Base-by-base conservation (phyloP, 306 rosid species). In the Gillenia trifoliata region DNA sequence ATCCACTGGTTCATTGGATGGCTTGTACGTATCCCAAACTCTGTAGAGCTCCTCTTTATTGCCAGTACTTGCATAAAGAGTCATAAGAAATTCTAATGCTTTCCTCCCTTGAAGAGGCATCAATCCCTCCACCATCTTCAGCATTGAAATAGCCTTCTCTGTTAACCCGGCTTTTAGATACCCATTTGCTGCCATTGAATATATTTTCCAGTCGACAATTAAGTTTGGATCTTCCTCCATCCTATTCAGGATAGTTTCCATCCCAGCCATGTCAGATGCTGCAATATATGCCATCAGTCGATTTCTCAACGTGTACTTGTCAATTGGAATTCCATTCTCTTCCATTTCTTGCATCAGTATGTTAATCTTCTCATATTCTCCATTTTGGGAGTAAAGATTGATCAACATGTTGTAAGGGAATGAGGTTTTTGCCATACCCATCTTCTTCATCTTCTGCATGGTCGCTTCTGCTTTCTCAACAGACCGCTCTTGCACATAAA, bases 181-280 rank as follows among this genome's bases (percentile, higher is more conserved):
- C n/a, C 86, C 86, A 65, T 38, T 75, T 13, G 86, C 80, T 34
- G 78, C 86, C 72, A 83, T 33, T 52, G 86, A 78, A 73, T 75
- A 83, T 33, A 78, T 34, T 65, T 62, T 79, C 86, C 86, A 83
- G 36, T 71, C 75, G 60, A 55, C 30, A 8, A 8, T 5, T 30
- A 75, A 40, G 33, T 63, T 8, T 10, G 69, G 59, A 33, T 57
- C 56, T n/a, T 66, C 40, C 71, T 83, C 80, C 22, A 75, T 78
- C 68, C 41, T 41, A 2, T 75, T 59, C 56, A 83, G 33, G 66
- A 75, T 71, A 25, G 73, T 70, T 74, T 79, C 78, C 75, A 83
- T 75, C 43, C 80, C 78, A n/a, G 49, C 13, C 66, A 71, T 20
- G 49, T 83, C 78, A 10, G 80, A 49, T 19, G 79, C 77, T 8